Evolutionary conservation across 177 flowering plant species (phyloP).

Genomic region (Vitis hybrid): DNA sequence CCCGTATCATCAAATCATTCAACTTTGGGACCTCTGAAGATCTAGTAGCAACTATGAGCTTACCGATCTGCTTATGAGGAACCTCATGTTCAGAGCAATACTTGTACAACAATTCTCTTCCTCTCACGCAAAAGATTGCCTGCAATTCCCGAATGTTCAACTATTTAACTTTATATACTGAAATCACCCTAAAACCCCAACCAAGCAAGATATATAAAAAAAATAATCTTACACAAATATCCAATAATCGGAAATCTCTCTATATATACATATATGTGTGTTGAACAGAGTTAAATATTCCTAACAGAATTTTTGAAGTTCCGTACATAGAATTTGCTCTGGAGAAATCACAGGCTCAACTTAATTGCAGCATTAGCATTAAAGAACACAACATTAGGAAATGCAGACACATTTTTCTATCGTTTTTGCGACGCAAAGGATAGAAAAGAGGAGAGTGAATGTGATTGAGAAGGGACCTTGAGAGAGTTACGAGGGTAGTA

Average conservation of each 20-base stretch:
- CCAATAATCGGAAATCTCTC: too few species aligned
- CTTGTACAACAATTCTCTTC: slow-evolving; percentile 68
- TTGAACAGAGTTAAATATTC: too few species aligned
- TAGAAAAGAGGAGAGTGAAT: background rate
- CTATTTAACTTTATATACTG: background rate
- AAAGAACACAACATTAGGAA: too few species aligned
- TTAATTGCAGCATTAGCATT: too few species aligned
- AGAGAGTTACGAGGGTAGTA: slow-evolving; percentile 70
- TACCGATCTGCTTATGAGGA: slow-evolving; percentile 78
- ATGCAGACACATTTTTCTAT: too few species aligned
- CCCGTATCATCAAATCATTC: slow-evolving; percentile 43
- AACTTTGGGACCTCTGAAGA: slow-evolving; percentile 60
- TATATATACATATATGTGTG: too few species aligned
- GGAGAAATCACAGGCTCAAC: too few species aligned
- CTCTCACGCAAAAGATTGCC: slow-evolving; percentile 70
- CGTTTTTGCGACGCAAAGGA: background rate
- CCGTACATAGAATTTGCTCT: too few species aligned
- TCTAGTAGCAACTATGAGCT: slow-evolving; percentile 84
- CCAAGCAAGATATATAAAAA: background rate
- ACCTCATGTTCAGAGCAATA: slow-evolving; percentile 64
- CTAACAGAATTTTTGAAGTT: too few species aligned
- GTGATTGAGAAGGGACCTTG: slow-evolving; percentile 43
- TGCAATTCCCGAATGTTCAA: slow-evolving; percentile 17
- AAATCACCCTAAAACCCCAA: background rate
- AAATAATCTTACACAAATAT: too few species aligned